Evolutionary conservation across 495 filamentous ascomycete genomes (phyloP).

Genomic region (Cercophora newfieldiana): DNA sequence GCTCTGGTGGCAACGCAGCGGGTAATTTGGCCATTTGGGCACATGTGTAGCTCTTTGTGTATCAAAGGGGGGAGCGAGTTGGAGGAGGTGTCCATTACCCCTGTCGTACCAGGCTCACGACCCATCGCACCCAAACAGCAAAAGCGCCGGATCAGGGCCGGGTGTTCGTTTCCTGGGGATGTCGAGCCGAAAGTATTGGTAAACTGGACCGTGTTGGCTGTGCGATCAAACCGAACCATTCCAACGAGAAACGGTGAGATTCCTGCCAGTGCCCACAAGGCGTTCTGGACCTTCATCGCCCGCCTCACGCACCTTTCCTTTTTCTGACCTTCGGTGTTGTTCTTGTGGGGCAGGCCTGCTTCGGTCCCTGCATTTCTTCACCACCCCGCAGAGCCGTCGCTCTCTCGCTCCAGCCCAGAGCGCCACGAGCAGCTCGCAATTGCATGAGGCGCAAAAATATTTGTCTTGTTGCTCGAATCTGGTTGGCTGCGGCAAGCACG

Average conservation of each 20-base stretch:
- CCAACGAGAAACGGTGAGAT: neutral
- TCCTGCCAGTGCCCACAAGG: neutral
- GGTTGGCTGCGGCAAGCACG: conserved; percentile 8
- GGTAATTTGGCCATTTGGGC: conserved; percentile 4
- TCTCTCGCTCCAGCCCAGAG: neutral
- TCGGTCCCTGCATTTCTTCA: too few species aligned
- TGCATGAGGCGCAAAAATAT: neutral
- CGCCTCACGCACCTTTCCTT: neutral
- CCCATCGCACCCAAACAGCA: neutral
- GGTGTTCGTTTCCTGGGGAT: neutral
- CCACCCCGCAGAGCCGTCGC: neutral
- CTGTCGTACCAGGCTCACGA: neutral
- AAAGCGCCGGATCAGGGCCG: neutral
- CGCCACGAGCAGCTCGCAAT: neutral
- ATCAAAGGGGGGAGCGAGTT: neutral
- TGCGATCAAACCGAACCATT: neutral
- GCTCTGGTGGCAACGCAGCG: conserved; percentile 1
- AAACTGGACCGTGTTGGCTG: neutral
- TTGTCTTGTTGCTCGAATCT: neutral
- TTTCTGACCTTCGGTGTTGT: neutral
- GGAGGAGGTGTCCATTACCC: neutral
- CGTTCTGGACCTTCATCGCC: neutral
- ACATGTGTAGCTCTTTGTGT: neutral
- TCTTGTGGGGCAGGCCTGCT: neutral
- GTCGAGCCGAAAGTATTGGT: neutral